Evolutionary conservation across 2,329 filamentous ascomycete species (phyloP).

Genomic region (Ophiostoma tasmaniense): DNA sequence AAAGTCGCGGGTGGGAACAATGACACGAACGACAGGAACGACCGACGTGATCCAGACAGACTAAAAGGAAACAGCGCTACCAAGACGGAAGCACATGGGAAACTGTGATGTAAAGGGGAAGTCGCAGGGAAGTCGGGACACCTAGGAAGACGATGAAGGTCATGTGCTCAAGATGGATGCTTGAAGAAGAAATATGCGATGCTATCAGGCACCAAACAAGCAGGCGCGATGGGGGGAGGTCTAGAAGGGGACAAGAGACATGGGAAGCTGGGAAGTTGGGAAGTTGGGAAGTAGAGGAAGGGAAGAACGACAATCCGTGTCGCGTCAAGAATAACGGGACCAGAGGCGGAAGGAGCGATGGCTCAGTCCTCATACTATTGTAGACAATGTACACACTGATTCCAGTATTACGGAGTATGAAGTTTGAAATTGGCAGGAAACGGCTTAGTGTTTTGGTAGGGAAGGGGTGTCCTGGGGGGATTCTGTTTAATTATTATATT

Average conservation of each 20-base stretch:
- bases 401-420: not conserved
- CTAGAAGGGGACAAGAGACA: constrained; percentile 2
- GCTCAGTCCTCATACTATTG: constrained; percentile 4
- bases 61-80: not conserved
- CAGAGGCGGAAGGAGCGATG: constrained; percentile 15
- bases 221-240: not conserved
- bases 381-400: constrained; percentile 8
- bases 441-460: constrained; percentile 5
- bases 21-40: not conserved
- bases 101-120: not conserved
- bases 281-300: constrained; percentile 10
- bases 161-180: not conserved
- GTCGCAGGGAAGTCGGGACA: not conserved
- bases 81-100: not conserved
- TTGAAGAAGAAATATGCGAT: not conserved
- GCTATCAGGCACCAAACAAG: constrained; percentile 3
- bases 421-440: constrained; percentile 12
- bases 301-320: constrained; percentile 17
- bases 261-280: not conserved
- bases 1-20: not conserved
- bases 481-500: constrained; percentile 6
- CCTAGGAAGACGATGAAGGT: not conserved
- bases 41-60: not conserved
- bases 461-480: constrained; percentile 4
- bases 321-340: constrained; percentile 20